These are phyloP conservation scores for Chytriomyces confervae DNA, from an alignment of 192 early-diverging fungal species.

Conservation along the genomic window DNA sequence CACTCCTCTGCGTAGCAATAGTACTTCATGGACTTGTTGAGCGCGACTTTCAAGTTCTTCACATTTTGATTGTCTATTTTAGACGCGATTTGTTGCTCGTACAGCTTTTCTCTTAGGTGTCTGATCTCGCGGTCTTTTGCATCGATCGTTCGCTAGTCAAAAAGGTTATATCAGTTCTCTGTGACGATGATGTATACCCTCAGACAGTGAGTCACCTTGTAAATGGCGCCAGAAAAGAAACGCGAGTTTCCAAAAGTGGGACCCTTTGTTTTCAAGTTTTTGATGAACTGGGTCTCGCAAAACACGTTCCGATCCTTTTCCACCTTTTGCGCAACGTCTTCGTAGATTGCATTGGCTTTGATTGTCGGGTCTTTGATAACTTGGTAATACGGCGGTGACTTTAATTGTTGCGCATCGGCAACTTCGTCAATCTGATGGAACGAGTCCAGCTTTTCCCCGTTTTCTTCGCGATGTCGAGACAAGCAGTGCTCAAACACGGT, in stretches of 20 bases:
- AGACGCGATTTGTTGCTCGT: conserved; percentile 36
- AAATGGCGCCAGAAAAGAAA: conserved; percentile 55
- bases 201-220: conserved; percentile 35
- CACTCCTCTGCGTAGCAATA: conserved; percentile 67
- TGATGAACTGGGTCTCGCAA: conserved; percentile 28
- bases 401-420: conserved; percentile 40
- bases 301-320: conserved; percentile 52
- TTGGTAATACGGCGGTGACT: conserved; percentile 53
- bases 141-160: conserved; percentile 45
- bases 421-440: conserved; percentile 57
- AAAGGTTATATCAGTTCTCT: background rate
- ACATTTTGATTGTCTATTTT: conserved; percentile 46
- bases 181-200: background rate
- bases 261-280: conserved; percentile 22
- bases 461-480: background rate
- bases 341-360: conserved; percentile 40
- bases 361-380: conserved; percentile 57
- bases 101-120: conserved; percentile 53
- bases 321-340: conserved; percentile 41
- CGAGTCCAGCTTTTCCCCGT: conserved; percentile 36
- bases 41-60: conserved; percentile 50
- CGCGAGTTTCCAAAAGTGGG: conserved; percentile 16
- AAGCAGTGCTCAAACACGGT: conserved; percentile 61
- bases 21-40: conserved; percentile 60
- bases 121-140: conserved; percentile 57